Percentiles rank a stretch among this genome's conserved stretches.
Evolutionary conservation across 345 rosid species (phyloP).

Genomic region (Eutrema japonicum): DNA sequence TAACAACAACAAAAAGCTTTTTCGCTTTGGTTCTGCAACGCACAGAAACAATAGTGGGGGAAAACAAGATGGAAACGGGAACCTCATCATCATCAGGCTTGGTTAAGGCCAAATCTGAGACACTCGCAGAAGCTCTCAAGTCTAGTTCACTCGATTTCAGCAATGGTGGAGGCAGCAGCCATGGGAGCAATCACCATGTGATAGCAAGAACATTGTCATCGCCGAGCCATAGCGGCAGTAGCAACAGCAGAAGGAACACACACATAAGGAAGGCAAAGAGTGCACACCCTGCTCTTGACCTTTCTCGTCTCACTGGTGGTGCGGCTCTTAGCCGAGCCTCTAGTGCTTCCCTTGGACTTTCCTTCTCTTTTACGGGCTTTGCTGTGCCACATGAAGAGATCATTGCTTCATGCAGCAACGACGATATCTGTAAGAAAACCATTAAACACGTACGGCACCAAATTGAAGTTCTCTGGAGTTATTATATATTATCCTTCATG

Average conservation of each 20-base stretch:
- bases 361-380: slow-evolving; percentile 95
- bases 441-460: background rate
- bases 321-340: slow-evolving; percentile 93
- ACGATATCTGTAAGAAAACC: slow-evolving; percentile 66
- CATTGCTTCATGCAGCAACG: slow-evolving; percentile 63
- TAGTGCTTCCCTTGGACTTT: slow-evolving; percentile 86
- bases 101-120: slow-evolving; percentile 78
- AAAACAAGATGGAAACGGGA: slow-evolving; percentile 34
- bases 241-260: slow-evolving; percentile 48
- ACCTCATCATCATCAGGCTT: slow-evolving; percentile 53
- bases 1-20: slow-evolving; percentile 3
- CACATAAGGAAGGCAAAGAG: slow-evolving; percentile 90
- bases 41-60: slow-evolving; percentile 6
- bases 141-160: slow-evolving; percentile 51
- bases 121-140: slow-evolving; percentile 68
- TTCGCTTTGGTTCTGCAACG: background rate
- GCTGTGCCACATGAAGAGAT: slow-evolving; percentile 73
- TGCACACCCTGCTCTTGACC: slow-evolving; percentile 71
- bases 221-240: slow-evolving; percentile 55
- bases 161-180: slow-evolving; percentile 33
- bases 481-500: slow-evolving; percentile 17
- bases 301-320: slow-evolving; percentile 68
- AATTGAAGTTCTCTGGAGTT: slow-evolving; percentile 1
- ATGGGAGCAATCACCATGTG: slow-evolving; percentile 56
- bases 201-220: slow-evolving; percentile 47